Evolutionary conservation across 140 eudicot species (phyloP).

Genomic region (Senecio squalidus): DNA sequence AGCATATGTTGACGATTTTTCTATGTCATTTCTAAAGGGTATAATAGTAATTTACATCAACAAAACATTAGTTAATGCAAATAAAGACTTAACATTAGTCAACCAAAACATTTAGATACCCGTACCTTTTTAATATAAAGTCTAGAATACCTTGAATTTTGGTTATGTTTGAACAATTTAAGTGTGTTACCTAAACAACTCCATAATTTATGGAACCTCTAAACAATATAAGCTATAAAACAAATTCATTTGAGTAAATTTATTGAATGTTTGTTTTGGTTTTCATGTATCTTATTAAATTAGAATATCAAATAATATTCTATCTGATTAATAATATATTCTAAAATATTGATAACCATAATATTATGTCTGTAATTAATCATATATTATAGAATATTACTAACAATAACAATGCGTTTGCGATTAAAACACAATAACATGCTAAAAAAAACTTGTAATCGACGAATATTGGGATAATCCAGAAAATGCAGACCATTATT

Average conservation of each 20-base stretch:
- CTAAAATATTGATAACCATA: too few species aligned
- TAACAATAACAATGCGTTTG: too few species aligned
- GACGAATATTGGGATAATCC: too few species aligned
- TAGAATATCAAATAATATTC: neutral
- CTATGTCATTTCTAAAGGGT: slow-evolving; percentile 10
- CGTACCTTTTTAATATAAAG: slow-evolving; percentile 5
- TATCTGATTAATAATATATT: neutral
- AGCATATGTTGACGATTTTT: slow-evolving; percentile 3
- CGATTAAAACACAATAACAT: too few species aligned
- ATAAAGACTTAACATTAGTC: slow-evolving; percentile 14
- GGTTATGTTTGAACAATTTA: slow-evolving; percentile 17
- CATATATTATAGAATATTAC: too few species aligned
- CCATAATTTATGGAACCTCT: slow-evolving; percentile 23
- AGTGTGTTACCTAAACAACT: slow-evolving; percentile 13
- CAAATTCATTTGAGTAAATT: slow-evolving; percentile 1
- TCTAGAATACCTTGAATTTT: slow-evolving; percentile 16
- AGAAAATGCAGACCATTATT: too few species aligned
- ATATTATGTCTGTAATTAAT: too few species aligned
- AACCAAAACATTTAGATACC: slow-evolving; percentile 14
- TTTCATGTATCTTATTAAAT: neutral
- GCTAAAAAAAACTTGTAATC: too few species aligned
- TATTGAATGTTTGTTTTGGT: neutral
- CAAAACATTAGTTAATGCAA: slow-evolving; percentile 15
- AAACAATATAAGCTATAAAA: slow-evolving; percentile 13
- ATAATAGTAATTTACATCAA: slow-evolving; percentile 9